phyloP scores from a whole-genome alignment of 2,329 filamentous ascomycete genomes.

The Ophiostoma tasmaniense region DNA sequence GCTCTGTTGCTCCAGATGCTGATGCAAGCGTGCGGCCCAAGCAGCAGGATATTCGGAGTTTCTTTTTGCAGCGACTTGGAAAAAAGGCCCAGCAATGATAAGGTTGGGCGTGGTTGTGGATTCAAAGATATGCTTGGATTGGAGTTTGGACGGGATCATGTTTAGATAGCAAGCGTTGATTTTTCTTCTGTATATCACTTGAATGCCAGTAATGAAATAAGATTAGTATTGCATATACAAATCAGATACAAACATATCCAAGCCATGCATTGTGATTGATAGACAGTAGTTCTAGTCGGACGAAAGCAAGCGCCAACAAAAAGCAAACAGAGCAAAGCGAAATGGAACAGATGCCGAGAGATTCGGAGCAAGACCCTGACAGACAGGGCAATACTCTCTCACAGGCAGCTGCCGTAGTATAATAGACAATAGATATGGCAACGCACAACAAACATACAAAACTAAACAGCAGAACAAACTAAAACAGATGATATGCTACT shows the following conservation, averaged over 20 bases:
- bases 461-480: neutral
- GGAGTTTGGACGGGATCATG: neutral
- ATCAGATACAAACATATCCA: neutral
- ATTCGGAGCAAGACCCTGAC: neutral
- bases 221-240: neutral
- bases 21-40: slow-evolving; percentile 7
- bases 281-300: neutral
- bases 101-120: neutral
- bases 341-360: neutral
- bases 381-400: neutral
- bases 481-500: slow-evolving; percentile 1
- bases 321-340: neutral
- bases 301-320: slow-evolving; percentile 4
- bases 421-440: neutral
- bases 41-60: slow-evolving; percentile 21
- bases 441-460: neutral
- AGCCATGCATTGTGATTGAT: slow-evolving; percentile 1
- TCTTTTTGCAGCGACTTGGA: slow-evolving; percentile 15
- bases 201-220: neutral
- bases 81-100: slow-evolving; percentile 3
- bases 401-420: neutral
- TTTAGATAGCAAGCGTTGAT: neutral
- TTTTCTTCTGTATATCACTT: neutral
- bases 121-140: neutral
- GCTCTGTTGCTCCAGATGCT: neutral